Percentiles rank a stretch among this genome's conserved stretches.
Evolutionary conservation across 2,329 filamentous ascomycete genomes (phyloP).

Genomic region (Myriangium duriaei): DNA sequence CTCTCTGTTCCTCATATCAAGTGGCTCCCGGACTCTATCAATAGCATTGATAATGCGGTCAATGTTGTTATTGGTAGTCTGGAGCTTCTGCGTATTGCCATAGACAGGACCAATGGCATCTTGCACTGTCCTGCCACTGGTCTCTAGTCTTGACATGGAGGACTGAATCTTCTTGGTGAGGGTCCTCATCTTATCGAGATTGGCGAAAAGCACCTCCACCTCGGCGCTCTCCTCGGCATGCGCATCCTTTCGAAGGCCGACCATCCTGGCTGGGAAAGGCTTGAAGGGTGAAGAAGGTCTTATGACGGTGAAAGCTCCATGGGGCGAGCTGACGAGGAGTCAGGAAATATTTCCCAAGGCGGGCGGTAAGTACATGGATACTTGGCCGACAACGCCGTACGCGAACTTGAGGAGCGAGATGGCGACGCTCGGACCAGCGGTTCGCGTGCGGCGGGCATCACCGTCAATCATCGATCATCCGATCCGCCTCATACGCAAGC

Average conservation of each 20-base stretch:
- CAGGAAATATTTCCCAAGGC: too few species aligned
- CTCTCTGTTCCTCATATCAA: slow-evolving; percentile 82
- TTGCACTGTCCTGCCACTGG: slow-evolving; percentile 78
- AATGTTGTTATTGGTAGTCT: slow-evolving; percentile 80
- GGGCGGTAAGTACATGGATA: too few species aligned
- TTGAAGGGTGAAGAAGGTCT: too few species aligned
- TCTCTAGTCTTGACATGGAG: slow-evolving; percentile 70
- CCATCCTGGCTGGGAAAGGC: slow-evolving; percentile 30
- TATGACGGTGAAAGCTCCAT: too few species aligned
- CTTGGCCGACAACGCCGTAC: too few species aligned
- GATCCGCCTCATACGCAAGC: too few species aligned
- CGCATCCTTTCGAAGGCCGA: slow-evolving; percentile 42
- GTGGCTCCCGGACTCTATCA: slow-evolving; percentile 75
- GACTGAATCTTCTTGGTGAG: slow-evolving; percentile 93
- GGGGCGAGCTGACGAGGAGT: too few species aligned
- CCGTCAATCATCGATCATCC: too few species aligned
- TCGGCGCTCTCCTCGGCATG: slow-evolving; percentile 56
- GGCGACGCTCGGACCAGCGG: too few species aligned
- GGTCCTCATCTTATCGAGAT: slow-evolving; percentile 81
- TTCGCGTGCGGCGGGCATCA: too few species aligned
- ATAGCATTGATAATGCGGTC: slow-evolving; percentile 78
- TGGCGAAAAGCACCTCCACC: slow-evolving; percentile 53
- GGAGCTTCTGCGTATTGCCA: slow-evolving; percentile 79
- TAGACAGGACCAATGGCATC: slow-evolving; percentile 88
- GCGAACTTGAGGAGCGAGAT: too few species aligned